These are phyloP conservation scores for Penicillium sp. DNA, from an alignment of 2,329 filamentous ascomycete species.

Conservation along the genomic window DNA sequence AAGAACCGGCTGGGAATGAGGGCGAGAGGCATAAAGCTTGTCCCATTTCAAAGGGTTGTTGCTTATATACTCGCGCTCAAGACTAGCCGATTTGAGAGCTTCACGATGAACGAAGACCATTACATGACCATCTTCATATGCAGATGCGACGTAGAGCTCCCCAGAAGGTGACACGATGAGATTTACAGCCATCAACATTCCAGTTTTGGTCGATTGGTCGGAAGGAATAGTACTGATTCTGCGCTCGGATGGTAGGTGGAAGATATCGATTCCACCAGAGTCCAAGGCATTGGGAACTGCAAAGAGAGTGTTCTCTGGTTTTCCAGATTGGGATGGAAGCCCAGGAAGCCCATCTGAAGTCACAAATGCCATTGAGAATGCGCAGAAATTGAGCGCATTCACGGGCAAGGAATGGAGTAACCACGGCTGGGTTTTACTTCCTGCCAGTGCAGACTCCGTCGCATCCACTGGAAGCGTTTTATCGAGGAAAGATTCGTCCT, in stretches of 20 bases:
- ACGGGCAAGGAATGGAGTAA: conserved; percentile 79
- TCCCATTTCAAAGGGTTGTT: conserved; percentile 47
- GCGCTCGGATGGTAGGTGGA: conserved; percentile 70
- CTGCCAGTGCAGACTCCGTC: conserved; percentile 40
- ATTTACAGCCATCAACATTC: conserved; percentile 83
- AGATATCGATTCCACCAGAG: conserved; percentile 79
- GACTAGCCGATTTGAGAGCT: conserved; percentile 35
- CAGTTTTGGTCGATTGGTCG: conserved; percentile 46
- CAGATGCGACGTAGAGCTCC: conserved; percentile 64
- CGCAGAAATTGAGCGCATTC: conserved; percentile 96
- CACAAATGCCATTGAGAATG: conserved; percentile 34
- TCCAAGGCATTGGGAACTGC: conserved; percentile 77
- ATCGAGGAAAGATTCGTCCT: conserved; percentile 57
- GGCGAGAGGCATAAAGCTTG: conserved; percentile 61
- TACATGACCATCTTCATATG: conserved; percentile 81
- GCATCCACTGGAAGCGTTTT: conserved; percentile 69
- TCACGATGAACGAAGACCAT: conserved; percentile 60
- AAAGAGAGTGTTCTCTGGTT: conserved; percentile 53
- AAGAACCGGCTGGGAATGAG: conserved; percentile 77
- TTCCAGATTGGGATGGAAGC: conserved; percentile 23
- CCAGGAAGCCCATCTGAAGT: conserved; percentile 16
- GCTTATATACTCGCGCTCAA: conserved; percentile 17
- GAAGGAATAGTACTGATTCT: conserved; percentile 61
- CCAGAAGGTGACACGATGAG: conserved; percentile 53
- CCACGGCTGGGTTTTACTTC: conserved; percentile 65